Percentiles rank a stretch among this genome's conserved stretches.
Conservation (phyloP, 2,329 filamentous ascomycete species). For the Ramularia endophylla region DNA sequence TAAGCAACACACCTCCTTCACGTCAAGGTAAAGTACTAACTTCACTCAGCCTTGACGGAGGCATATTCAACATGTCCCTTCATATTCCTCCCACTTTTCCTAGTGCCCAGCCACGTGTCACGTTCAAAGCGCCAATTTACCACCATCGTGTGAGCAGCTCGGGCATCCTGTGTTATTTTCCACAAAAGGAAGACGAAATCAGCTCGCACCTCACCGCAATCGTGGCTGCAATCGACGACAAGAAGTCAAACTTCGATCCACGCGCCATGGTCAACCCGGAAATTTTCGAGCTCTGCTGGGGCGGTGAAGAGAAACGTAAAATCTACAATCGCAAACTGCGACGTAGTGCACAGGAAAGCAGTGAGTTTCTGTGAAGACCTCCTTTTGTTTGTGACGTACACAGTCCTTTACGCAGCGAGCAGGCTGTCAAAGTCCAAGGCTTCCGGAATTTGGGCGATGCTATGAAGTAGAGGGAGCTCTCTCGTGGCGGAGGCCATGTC, state of each 20-base stretch:
- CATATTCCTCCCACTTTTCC: conserved; percentile 80
- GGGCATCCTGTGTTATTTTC: conserved; percentile 78
- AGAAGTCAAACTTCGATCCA: conserved; percentile 82
- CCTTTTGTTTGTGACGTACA: conserved; percentile 2
- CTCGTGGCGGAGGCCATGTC: no score
- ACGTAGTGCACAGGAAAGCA: conserved; percentile 60
- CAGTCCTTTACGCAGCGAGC: background rate
- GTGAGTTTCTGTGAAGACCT: conserved; percentile 31
- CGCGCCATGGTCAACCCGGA: conserved; percentile 81
- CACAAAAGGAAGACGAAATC: conserved; percentile 66
- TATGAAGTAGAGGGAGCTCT: no score
- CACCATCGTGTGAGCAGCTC: conserved; percentile 77
- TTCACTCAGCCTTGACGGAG: conserved; percentile 61
- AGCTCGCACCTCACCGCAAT: conserved; percentile 79
- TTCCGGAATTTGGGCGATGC: background rate
- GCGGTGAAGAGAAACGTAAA: conserved; percentile 69
- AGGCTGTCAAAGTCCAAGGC: no score
- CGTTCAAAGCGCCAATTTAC: conserved; percentile 74
- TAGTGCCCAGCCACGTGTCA: conserved; percentile 77
- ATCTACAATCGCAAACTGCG: conserved; percentile 76
- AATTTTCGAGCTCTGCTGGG: conserved; percentile 83
- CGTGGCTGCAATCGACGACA: conserved; percentile 77
- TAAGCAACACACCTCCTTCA: background rate
- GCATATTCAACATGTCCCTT: conserved; percentile 76
- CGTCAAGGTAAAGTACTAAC: no score